Evolutionary conservation across 169 alveolate species (phyloP), one percentile per base, ranked within the genome.

Genomic region (Cryptosporidium ubiquitum): DNA sequence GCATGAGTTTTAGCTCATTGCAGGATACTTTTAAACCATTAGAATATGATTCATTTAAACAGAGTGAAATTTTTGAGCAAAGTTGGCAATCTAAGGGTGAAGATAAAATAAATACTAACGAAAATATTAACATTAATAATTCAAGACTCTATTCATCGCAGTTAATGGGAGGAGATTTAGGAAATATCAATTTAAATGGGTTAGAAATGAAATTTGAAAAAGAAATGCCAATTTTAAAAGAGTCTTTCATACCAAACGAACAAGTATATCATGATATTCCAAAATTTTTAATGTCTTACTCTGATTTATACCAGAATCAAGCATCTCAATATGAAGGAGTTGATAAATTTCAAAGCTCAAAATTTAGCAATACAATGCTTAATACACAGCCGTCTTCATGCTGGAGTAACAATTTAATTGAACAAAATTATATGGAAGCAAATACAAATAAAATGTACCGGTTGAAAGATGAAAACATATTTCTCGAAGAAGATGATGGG

Each of bases 401-500:
- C 31, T 79, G 89, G 89, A 35, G 61, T 12, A 51, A 69, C 39
- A 55, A 73, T 79, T 14, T 18, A 6, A 37, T 79, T 10, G 89
- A 79, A 6, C 89, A 79, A 44, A 18, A 33, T 42, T 58, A 47
- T 39, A 16, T 49, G 18, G 68, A 60, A 12, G 55, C 40, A 42
- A 61, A 26, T 64, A 20, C 58, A 64, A 29, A 66, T 31, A 37
- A 44, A 10, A 37, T 66, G 9, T 61, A n/a, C 40, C 29, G 29
- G 5, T n/a, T 23, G 68, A 79, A 40, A 12, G 58, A 79, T 40
- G 64, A 58, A 26, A 47, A 39, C 18, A 31, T 40, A 26, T 29
- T 64, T 40, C n/a, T 47, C 5, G 89, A 79, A n/a, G 89, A 79
- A 20, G 89, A 79, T 79, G 74, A 79, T 49, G 75, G 75, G 9